Percentiles rank a stretch among this genome's conserved stretches.
Evolutionary conservation across 345 rosid genomes (phyloP).

Genomic region (Eucalyptus caleyi): DNA sequence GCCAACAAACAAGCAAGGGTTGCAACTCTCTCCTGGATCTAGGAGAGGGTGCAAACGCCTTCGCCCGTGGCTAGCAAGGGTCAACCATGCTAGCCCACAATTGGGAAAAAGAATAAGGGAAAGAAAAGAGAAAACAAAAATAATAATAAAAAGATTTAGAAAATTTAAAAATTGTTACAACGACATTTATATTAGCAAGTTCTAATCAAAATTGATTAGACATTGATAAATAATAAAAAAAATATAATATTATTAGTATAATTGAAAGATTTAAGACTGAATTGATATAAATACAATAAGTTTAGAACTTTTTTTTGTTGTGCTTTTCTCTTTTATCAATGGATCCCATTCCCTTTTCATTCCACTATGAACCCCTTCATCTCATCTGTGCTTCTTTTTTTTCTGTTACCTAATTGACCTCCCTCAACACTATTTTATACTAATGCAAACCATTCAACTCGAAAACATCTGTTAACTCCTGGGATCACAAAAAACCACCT

Average conservation of each 20-base stretch:
- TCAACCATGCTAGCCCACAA: background rate
- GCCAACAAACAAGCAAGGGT: background rate
- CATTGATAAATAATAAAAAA: background rate
- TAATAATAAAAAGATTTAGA: no score
- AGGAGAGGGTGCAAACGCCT: background rate
- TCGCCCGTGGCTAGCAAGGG: no score
- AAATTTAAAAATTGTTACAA: rapidly evolving
- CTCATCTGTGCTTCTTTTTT: background rate
- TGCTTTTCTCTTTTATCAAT: background rate
- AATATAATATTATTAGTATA: no score
- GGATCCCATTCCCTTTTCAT: background rate
- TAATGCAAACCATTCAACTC: background rate
- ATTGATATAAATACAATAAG: no score
- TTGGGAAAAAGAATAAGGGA: background rate
- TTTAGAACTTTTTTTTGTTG: no score
- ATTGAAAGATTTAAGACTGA: no score
- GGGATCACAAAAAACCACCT: background rate
- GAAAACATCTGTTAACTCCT: background rate
- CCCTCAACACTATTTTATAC: background rate
- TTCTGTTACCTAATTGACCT: background rate
- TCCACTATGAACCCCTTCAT: background rate
- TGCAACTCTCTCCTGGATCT: background rate
- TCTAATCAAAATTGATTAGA: no score
- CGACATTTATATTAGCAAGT: no score
- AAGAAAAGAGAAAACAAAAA: background rate